Percentiles rank a stretch among this genome's conserved stretches.
These are phyloP conservation scores for Trichoderma semiorbis DNA, from an alignment of 2,329 filamentous ascomycete species.

Conservation along the genomic window DNA sequence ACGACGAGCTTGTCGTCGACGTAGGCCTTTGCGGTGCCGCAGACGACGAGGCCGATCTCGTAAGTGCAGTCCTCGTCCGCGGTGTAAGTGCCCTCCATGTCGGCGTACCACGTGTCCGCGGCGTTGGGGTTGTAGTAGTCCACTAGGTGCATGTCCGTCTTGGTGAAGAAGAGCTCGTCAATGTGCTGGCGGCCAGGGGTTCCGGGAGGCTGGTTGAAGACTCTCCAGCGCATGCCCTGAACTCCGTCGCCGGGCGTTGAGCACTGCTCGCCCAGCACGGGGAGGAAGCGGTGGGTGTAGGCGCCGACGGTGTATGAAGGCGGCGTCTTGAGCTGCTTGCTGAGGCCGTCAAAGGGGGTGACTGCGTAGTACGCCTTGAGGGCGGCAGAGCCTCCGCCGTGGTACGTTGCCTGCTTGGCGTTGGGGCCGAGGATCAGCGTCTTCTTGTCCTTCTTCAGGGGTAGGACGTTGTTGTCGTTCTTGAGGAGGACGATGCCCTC, in stretches of 20 bases:
- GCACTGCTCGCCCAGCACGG: conserved; percentile 52
- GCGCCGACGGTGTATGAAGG: conserved; percentile 57
- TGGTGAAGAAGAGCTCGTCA: conserved; percentile 46
- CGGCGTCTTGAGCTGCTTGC: conserved; percentile 43
- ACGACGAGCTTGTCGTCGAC: conserved; percentile 61
- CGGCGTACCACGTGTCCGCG: conserved; percentile 55
- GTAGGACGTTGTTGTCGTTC: conserved; percentile 63
- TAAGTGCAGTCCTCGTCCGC: conserved; percentile 59
- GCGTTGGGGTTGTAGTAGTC: conserved; percentile 53
- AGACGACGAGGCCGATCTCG: conserved; percentile 64
- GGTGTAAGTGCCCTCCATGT: conserved; percentile 58
- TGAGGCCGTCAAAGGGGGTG: conserved; percentile 69
- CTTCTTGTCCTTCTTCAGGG: conserved; percentile 60
- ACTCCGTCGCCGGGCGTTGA: conserved; percentile 51
- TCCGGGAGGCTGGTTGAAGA: conserved; percentile 57
- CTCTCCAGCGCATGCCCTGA: conserved; percentile 58
- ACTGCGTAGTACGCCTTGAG: conserved; percentile 62
- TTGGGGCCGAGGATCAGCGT: conserved; percentile 57
- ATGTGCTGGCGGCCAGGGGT: conserved; percentile 46
- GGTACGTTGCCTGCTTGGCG: conserved; percentile 53
- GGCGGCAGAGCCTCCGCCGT: conserved; percentile 64
- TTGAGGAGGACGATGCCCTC: conserved; percentile 72
- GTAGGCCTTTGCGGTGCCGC: conserved; percentile 62
- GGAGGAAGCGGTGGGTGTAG: conserved; percentile 63
- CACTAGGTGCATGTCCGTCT: conserved; percentile 48